phyloP scores from a whole-genome alignment of 352 stramenopile species.

The Phytophthora nicotianae region DNA sequence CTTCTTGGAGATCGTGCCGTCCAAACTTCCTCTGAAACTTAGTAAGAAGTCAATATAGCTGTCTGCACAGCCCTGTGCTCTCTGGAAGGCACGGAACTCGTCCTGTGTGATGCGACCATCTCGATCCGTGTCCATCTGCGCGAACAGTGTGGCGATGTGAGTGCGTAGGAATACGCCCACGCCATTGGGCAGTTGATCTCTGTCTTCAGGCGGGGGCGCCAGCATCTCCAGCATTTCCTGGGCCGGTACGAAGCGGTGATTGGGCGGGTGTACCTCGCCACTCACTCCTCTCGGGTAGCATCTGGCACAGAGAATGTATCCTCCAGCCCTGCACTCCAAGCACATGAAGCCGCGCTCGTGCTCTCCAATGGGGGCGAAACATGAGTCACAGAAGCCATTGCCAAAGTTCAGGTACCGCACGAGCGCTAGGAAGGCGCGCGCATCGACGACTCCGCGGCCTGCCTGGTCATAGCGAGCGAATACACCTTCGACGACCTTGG shows the following conservation, averaged over 20 bases:
- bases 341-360: constrained; percentile 46
- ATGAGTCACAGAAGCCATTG: constrained; percentile 50
- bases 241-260: constrained; percentile 37
- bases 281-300: constrained; percentile 39
- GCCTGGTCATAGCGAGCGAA: constrained; percentile 43
- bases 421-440: constrained; percentile 40
- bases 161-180: constrained; percentile 41
- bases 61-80: constrained; percentile 32
- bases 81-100: constrained; percentile 39
- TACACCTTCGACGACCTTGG: constrained; percentile 37
- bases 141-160: constrained; percentile 35
- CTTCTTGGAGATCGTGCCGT: constrained; percentile 36
- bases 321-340: constrained; percentile 36
- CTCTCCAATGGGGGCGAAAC: constrained; percentile 42
- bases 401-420: constrained; percentile 53
- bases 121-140: constrained; percentile 32
- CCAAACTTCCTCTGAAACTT: constrained; percentile 19
- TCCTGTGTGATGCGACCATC: constrained; percentile 31
- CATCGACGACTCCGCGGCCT: constrained; percentile 36
- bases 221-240: constrained; percentile 42
- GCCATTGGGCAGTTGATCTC: constrained; percentile 38
- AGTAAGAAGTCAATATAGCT: constrained; percentile 45
- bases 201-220: constrained; percentile 26
- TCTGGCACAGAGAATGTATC: constrained; percentile 41
- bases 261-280: constrained; percentile 27